Conservation (phyloP, 108 stramenopile genomes). For the Heterococcus sp. region DNA sequence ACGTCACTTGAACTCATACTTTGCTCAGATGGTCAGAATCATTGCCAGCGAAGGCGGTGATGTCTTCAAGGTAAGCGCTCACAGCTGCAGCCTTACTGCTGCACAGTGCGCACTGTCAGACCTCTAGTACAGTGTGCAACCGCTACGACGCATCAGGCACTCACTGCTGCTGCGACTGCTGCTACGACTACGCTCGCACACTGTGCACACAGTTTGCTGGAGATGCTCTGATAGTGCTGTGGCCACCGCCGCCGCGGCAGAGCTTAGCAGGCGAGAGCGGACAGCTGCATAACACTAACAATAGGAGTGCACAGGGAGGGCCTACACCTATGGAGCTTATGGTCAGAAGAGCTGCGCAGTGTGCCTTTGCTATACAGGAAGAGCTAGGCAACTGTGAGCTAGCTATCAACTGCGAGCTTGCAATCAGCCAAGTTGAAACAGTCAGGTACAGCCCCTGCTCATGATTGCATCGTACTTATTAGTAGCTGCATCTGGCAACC, state of each 20-base stretch:
- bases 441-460: too few relatives aligned
- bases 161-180: not conserved
- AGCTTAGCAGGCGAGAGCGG: constrained; percentile 4
- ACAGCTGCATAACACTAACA: constrained; percentile 9
- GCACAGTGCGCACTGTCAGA: not conserved
- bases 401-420: too few relatives aligned
- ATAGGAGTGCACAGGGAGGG: too few relatives aligned
- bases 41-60: constrained; percentile 62
- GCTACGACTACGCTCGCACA: not conserved
- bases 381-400: constrained; percentile 21
- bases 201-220: constrained; percentile 49
- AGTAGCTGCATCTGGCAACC: too few relatives aligned
- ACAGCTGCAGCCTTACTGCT: not conserved
- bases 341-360: constrained; percentile 54
- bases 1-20: constrained; percentile 61
- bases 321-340: constrained; percentile 36
- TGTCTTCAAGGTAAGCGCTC: constrained; percentile 54
- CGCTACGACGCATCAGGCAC: not conserved
- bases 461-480: too few relatives aligned
- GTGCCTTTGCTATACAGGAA: constrained; percentile 56
- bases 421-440: too few relatives aligned
- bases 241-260: constrained; percentile 45
- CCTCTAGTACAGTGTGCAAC: not conserved
- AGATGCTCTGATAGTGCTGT: constrained; percentile 63
- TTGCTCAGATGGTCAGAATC: constrained; percentile 56